phyloP scores from a whole-genome alignment of 1,284 basidiomycete genomes.

The Erythrobasidium hasegawianum region DNA sequence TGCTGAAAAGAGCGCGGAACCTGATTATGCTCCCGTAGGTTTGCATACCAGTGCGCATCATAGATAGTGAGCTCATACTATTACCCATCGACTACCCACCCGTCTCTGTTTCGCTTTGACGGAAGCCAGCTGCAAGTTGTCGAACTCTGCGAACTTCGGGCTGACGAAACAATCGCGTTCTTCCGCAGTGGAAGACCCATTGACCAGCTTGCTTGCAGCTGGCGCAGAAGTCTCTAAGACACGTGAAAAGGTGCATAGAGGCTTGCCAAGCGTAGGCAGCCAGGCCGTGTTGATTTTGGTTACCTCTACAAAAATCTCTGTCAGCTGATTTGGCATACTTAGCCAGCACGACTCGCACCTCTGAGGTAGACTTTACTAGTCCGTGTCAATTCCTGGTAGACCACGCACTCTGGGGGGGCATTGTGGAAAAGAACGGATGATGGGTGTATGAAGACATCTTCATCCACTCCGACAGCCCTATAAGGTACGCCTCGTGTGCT shows the following conservation, averaged over 20 bases:
- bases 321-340: too few relatives aligned
- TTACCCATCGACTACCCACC: slow-evolving; percentile 39
- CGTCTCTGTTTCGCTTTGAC: slow-evolving; percentile 36
- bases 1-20: too few relatives aligned
- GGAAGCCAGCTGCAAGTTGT: slow-evolving; percentile 38
- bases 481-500: slow-evolving; percentile 80
- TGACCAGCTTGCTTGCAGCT: not conserved
- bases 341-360: slow-evolving; percentile 57
- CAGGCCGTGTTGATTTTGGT: slow-evolving; percentile 86
- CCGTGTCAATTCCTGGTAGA: slow-evolving; percentile 75
- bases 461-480: slow-evolving; percentile 70
- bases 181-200: not conserved
- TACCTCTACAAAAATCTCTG: slow-evolving; percentile 55
- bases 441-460: slow-evolving; percentile 91
- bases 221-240: slow-evolving; percentile 58
- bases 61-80: slow-evolving; percentile 6
- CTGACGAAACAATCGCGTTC: slow-evolving; percentile 39
- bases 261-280: slow-evolving; percentile 73
- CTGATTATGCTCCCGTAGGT: too few relatives aligned
- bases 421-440: slow-evolving; percentile 69
- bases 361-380: slow-evolving; percentile 75
- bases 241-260: slow-evolving; percentile 84
- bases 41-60: too few relatives aligned
- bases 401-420: slow-evolving; percentile 79
- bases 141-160: slow-evolving; percentile 39